These are phyloP conservation scores for Euphorbia corollata DNA, from an alignment of 441 rosid species.

Conservation along the genomic window DNA sequence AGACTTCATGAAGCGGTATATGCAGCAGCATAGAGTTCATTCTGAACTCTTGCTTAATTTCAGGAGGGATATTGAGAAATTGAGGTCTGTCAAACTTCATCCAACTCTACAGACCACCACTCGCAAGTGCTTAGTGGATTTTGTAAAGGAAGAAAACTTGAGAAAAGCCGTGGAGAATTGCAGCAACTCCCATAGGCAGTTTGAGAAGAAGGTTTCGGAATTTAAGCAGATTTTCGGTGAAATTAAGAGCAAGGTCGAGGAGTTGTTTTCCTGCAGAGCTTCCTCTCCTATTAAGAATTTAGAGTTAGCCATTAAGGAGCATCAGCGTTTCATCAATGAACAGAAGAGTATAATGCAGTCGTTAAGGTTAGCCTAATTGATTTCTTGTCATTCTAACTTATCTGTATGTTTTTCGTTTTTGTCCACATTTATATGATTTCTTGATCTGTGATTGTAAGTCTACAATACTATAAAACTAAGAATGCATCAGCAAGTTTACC, in stretches of 20 bases:
- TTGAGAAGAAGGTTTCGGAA: constrained; percentile 81
- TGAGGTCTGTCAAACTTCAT: constrained; percentile 75
- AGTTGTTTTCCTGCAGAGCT: constrained; percentile 53
- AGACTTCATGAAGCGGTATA: constrained; percentile 86
- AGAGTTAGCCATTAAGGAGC: constrained; percentile 60
- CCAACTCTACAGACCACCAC: constrained; percentile 55
- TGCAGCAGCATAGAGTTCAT: constrained; percentile 63
- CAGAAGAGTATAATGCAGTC: constrained; percentile 94
- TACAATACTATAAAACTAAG: neutral
- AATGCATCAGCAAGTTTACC: neutral
- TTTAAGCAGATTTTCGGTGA: constrained; percentile 76
- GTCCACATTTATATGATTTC: neutral
- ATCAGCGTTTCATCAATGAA: constrained; percentile 55
- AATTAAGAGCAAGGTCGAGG: constrained; percentile 66
- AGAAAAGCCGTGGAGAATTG: constrained; percentile 65
- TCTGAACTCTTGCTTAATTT: constrained; percentile 63
- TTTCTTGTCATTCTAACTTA: neutral
- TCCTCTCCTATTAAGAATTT: constrained; percentile 44
- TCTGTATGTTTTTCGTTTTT: neutral
- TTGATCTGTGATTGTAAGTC: neutral
- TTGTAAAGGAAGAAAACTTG: constrained; percentile 81
- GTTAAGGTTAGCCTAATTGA: constrained; percentile 56
- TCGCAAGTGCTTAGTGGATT: constrained; percentile 63
- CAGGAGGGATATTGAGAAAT: constrained; percentile 66
- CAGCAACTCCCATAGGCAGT: constrained; percentile 69